Conservation (phyloP, 345 rosid genomes). For the Syzygium jambos region DNA sequence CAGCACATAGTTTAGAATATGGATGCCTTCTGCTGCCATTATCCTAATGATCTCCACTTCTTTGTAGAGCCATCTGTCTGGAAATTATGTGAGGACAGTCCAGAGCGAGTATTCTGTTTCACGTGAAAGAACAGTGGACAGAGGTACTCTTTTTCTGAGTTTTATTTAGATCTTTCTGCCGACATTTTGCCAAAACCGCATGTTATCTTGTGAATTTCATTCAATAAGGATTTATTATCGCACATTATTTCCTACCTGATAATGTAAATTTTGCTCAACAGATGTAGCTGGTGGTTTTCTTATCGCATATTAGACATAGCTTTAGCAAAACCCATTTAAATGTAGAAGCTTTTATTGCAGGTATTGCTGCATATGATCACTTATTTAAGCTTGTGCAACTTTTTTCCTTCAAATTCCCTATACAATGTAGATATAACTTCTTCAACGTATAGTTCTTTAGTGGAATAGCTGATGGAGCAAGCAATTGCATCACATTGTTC, state of each 20-base stretch:
- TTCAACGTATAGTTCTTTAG: not conserved
- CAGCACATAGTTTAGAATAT: not conserved
- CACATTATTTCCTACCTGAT: not conserved
- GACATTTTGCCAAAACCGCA: not conserved
- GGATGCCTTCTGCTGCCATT: not conserved
- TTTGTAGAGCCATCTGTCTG: constrained; percentile 47
- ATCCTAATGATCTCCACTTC: not conserved
- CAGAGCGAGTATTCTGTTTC: constrained; percentile 39
- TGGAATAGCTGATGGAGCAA: not conserved
- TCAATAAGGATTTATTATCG: not conserved
- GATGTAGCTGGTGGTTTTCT: not conserved
- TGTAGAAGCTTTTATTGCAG: not conserved
- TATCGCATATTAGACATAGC: not conserved
- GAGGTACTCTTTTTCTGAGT: constrained; percentile 21
- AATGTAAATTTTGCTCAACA: not conserved
- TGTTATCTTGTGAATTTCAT: not conserved
- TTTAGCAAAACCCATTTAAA: not conserved
- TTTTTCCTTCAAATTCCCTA: not conserved
- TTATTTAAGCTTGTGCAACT: not conserved
- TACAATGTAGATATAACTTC: not conserved
- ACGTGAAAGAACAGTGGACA: constrained; percentile 36
- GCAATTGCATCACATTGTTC: not conserved
- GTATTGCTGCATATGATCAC: not conserved
- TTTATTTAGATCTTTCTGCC: not conserved
- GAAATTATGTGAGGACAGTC: constrained; percentile 39